Base-by-base conservation (phyloP, 176 grass and related monocot genomes). In the Carex pumila region DNA sequence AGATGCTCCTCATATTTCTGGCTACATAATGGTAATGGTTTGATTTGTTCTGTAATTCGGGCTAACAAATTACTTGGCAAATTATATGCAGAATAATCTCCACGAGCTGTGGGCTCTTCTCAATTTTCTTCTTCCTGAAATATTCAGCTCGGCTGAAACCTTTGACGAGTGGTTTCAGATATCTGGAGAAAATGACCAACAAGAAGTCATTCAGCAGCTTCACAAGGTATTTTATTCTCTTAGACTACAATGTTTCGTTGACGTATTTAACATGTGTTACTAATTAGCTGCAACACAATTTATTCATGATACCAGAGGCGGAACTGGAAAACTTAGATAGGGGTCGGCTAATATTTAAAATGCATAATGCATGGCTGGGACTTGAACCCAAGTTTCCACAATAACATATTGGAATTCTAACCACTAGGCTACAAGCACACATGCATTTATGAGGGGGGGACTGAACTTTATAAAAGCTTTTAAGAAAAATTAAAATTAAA, bases 31-130 rank as follows among this genome's bases (percentile, higher is more conserved):
- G 12, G 18, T 30, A 79, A 70, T 68, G 22, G 11, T 89, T 86
- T 66, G 57, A 22, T 61, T 84, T 80, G 41, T 65, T 69, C 1
- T 14, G 37, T 77, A 14, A 17, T 68, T 85, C 56, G 81, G 66
- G 41, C n/a, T 92, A 6, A 81, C 84, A 57, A 70, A 17, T 21
- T 21, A 59, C 3, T 52, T 61, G 68, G 65, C 59, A 78, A 49
- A 86, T 65, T 64, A 54, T 25, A 59, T 87, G 76, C 84, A 94
- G 92, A 94, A 94, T 79, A 94, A 92, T 92, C 90, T 94, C 80
- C 92, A 94, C 84, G 90, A 94, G 76, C 84, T 94, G 32, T 94
- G 92, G 92, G 83, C 92, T 85, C 90, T 94, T 91, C 92, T 94
- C 84, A 94, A 94, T 84, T 94, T 94, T 87, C 79, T 94, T 34